phyloP scores from a whole-genome alignment of 768 basidiomycete genomes.

The Leccinum aurantiacum region DNA sequence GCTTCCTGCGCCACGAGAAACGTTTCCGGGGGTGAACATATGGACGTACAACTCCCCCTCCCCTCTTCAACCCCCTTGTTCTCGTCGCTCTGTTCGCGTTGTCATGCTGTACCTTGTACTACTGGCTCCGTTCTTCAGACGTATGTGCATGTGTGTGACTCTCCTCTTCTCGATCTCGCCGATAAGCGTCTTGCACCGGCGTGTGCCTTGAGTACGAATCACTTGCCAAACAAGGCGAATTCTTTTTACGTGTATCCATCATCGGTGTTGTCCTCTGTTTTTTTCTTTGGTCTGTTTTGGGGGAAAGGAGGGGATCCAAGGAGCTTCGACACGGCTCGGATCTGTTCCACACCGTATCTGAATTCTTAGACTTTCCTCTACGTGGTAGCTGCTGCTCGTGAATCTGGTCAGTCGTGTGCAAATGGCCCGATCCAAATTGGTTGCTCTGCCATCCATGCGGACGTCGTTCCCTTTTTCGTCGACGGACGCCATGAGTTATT shows the following conservation, averaged over 20 bases:
- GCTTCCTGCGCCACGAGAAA: neutral
- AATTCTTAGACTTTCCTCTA: neutral
- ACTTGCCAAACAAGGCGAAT: neutral
- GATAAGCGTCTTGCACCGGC: neutral
- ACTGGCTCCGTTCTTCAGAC: neutral
- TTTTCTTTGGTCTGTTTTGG: neutral
- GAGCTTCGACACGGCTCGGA: neutral
- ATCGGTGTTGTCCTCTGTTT: neutral
- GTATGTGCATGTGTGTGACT: neutral
- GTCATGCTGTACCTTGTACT: neutral
- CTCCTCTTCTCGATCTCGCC: neutral
- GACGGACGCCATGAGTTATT: neutral
- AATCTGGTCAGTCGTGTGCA: neutral
- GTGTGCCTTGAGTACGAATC: neutral
- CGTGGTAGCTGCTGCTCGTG: neutral
- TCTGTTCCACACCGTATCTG: conserved; percentile 1
- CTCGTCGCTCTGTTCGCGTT: neutral
- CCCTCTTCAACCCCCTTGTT: neutral
- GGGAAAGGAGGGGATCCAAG: neutral
- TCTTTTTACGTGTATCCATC: conserved; percentile 9
- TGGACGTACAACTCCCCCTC: neutral
- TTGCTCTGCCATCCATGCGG: neutral
- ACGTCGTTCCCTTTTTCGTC: neutral
- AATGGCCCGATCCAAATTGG: neutral
- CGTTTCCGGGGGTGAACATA: neutral